Base-by-base conservation (phyloP, 495 filamentous ascomycete genomes). In the Apodospora peruviana region DNA sequence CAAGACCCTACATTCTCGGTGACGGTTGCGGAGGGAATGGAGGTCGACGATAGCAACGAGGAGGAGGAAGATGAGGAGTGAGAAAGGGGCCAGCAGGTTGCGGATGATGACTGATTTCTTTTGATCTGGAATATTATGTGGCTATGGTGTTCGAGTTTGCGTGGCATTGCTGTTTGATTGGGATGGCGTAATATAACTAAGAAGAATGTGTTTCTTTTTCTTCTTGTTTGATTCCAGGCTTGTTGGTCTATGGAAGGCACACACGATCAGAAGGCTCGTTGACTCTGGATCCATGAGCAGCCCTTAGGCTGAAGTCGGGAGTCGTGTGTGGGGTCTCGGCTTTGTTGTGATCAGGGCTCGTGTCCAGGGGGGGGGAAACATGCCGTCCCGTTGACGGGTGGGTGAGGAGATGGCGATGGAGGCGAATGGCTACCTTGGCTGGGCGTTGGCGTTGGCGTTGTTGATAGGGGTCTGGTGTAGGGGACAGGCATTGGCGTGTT, bases 1-100 rank as follows among this genome's bases (percentile, higher is more conserved):
- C 93, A 97, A 64, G 93, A 93, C 46, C 93, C 91, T 27, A 80
- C 80, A 2, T 96, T 99, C 62, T 83, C 77, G 40, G 84, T 97
- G 24, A 84, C 74, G 44, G 93, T 85, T 17, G 88, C 84, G 12
- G 91, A 97, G 67, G 90, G 90, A 3, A 91, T 91, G 90, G 93
- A 97, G 47, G 90, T 95, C 51, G 90, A 95, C 65, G 87, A 90
- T 21, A 87, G 88, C 1, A 86, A 88, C 36, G 88, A 90, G 29
- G 86, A 89, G 5, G 86, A 85, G 22, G 85, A 85, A 36, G 82
- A 84, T 45, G 75, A 80, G 46, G 65, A 80, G 43, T 34, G 52
- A 52, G 48, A 45, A 40, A 38, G 24, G 47, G n/a, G 14, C 14
- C 12, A 35, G 22, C 17, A 24, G 43, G 12, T 17, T 16, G 32